These are phyloP conservation scores for Emydomyces testavorans DNA, from an alignment of 2,329 filamentous ascomycete species.

Conservation along the genomic window DNA sequence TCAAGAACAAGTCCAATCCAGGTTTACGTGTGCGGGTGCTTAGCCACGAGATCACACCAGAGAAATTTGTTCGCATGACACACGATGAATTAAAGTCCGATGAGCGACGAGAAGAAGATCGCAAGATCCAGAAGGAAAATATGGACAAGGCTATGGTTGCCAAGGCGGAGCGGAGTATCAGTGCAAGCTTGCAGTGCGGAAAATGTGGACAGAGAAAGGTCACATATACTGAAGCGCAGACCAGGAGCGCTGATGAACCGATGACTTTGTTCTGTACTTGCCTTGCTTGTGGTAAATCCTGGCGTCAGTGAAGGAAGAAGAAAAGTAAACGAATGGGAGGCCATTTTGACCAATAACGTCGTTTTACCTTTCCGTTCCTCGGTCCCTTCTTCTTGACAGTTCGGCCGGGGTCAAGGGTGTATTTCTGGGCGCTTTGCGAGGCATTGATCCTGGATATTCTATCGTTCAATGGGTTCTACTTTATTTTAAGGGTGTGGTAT, in stretches of 20 bases:
- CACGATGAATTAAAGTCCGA: constrained; percentile 84
- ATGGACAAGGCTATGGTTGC: constrained; percentile 96
- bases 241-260: constrained; percentile 86
- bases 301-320: constrained; percentile 25
- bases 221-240: constrained; percentile 93
- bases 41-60: constrained; percentile 57
- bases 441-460: neutral
- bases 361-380: neutral
- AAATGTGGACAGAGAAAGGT: constrained; percentile 91
- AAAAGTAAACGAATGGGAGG: too few species aligned
- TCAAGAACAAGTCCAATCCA: constrained; percentile 83
- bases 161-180: constrained; percentile 81
- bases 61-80: constrained; percentile 72
- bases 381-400: too few species aligned
- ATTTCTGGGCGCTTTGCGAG: neutral
- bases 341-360: neutral
- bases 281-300: constrained; percentile 39
- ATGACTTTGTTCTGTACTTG: constrained; percentile 42
- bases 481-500: constrained; percentile 1
- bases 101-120: constrained; percentile 64
- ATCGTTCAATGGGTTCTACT: neutral
- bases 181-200: constrained; percentile 73
- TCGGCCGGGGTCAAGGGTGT: neutral
- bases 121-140: constrained; percentile 74
- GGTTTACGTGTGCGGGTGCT: constrained; percentile 66